Base-by-base conservation (phyloP, 306 rosid species). In the Albizia julibrissin region DNA sequence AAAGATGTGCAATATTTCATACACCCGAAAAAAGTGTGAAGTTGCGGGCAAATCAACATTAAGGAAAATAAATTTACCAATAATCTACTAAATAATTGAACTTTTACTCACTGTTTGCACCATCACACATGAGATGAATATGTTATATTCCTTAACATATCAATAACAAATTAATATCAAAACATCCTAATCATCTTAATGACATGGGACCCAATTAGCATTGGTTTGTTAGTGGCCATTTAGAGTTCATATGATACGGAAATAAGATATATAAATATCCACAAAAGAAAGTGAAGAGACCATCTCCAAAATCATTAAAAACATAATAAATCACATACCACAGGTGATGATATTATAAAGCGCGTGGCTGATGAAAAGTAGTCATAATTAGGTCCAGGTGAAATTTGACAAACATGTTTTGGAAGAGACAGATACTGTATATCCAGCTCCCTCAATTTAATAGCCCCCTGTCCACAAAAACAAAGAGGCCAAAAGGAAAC, bases 361-460 rank as follows among this genome's bases (percentile, higher is more conserved):
- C 99, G 91, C 97, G 87, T 87, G 83, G 84, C 85, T 49, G 94
- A 78, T 40, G 99, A 95, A 87, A 87, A 82, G 79, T 81, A 92
- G 80, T 95, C 99, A 86, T 93, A 90, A 87, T 93, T 95, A 62
- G 97, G 90, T 85, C 98, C 99, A 44, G 98, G 89, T 66, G 93
- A 92, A 88, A 92, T 93, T 84, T 93, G 97, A 13, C 91, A 88
- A 86, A 91, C 97, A 76, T 85, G 80, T 88, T 90, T 86, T 43
- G 98, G 99, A 84, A 93, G 97, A 56, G 97, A 89, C 82, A 89
- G 81, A 86, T 84, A 88, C 76, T 89, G 85, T 72, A 82, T 87
- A 69, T 91, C 84, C 75, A 92, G 89, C 80, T 91, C 92, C 84
- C 87, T 89, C 82, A 88, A 84, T 81, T 75, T 80, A 83, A 86